Base-by-base conservation (phyloP, 176 grass and related monocot species). In the Phragmites australis region DNA sequence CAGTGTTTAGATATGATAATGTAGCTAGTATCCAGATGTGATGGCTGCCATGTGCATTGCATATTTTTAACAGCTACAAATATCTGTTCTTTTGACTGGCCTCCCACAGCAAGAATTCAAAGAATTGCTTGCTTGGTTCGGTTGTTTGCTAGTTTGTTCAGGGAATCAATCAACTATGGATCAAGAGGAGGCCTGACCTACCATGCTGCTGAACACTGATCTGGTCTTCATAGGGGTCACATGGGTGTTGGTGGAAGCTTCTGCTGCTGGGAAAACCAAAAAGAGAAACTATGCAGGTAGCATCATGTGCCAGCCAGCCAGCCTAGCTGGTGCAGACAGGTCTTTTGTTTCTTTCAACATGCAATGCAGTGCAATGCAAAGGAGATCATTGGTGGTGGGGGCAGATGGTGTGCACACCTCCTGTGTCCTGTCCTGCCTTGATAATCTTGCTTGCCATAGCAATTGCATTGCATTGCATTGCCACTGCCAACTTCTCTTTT, bases 211-310 rank as follows among this genome's bases (percentile, higher is more conserved):
- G 63, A 76, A 79, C 65, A 47, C 75, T 79, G 59, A 44, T 81
- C 46, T 76, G 54, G 34, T 58, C 64, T 85, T 85, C 70, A 34
- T 76, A 85, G 77, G 58, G 77, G 47, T 89, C 82, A 89, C 82
- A 85, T 85, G 87, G 87, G 47, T 25, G 67, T 22, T 74, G 81
- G 74, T 83, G 67, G 84, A 87, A 87, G 71, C 81, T 89, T 89
- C 70, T 81, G 68, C 84, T 70, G 79, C 53, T 37, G 65, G 77
- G 40, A 49, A 54, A n/a, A n/a, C n/a, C n/a, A n/a, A n/a, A 69
- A 37, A 75, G 21, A 64, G 10, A 42, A 82, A 42, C 9, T 39
- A 12, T 48, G 53, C 70, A 50, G 49, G 68, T 59, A 65, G 56
- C 57, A 84, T 76, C 83, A 83, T 79, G 84, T 87, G 91, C 59